Percentiles rank a stretch among this genome's conserved stretches.
Evolutionary conservation across 805 yeast species (phyloP).

Genomic region (Candida mattraensis): DNA sequence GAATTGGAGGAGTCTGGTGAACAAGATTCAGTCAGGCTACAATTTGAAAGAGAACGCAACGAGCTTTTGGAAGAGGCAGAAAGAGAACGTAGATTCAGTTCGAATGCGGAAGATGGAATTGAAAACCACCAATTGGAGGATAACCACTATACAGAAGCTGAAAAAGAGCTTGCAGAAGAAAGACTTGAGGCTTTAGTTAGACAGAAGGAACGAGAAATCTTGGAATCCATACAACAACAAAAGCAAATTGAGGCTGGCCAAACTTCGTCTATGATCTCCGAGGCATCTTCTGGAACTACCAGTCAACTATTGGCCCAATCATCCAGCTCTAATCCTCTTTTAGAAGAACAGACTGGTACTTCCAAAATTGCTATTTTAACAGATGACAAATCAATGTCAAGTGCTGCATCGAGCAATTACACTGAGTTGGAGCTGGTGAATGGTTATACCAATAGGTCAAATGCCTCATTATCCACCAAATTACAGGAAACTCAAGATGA

Average conservation of each 20-base stretch:
- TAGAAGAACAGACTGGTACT: slow-evolving; percentile 1
- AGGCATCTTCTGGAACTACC: slow-evolving; percentile 1
- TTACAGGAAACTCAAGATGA: slow-evolving; percentile 5
- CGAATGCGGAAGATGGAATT: slow-evolving; percentile 10
- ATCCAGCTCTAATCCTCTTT: neutral
- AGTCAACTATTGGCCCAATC: slow-evolving; percentile 1
- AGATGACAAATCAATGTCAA: slow-evolving; percentile 5
- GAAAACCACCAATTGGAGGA: slow-evolving; percentile 11
- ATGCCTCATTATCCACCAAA: slow-evolving; percentile 4
- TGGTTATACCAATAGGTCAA: slow-evolving; percentile 8
- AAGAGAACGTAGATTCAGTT: slow-evolving; percentile 2
- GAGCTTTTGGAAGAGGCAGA: neutral
- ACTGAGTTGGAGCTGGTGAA: slow-evolving; percentile 13
- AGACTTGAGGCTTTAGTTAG: slow-evolving; percentile 29
- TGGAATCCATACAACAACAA: slow-evolving; percentile 23
- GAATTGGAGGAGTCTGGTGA: slow-evolving; percentile 4
- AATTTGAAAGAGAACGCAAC: neutral
- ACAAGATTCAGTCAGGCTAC: slow-evolving; percentile 1
- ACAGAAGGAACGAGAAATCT: slow-evolving; percentile 28
- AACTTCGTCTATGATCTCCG: slow-evolving; percentile 22
- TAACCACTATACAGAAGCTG: slow-evolving; percentile 26
- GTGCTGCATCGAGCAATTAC: slow-evolving; percentile 17
- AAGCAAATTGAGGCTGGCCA: slow-evolving; percentile 20
- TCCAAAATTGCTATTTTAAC: neutral
- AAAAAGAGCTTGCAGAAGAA: slow-evolving; percentile 27